phyloP scores from a whole-genome alignment of 306 rosid species.

The Purshia tridentata region DNA sequence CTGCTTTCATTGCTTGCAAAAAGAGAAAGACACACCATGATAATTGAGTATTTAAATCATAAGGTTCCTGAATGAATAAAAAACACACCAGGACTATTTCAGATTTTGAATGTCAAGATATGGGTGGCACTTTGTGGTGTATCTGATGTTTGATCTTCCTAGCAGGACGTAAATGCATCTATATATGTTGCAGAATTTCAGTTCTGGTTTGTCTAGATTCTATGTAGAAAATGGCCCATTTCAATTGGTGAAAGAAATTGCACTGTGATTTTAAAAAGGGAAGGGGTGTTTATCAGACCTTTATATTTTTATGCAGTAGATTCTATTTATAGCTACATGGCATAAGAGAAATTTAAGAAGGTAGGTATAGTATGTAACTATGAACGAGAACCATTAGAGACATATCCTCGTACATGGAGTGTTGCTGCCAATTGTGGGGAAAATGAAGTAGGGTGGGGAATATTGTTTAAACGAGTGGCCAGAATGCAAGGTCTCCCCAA shows the following conservation, averaged over 20 bases:
- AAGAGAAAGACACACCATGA: no score
- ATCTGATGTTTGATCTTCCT: constrained; percentile 16
- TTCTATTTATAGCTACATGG: not conserved
- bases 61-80: not conserved
- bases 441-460: constrained; percentile 5
- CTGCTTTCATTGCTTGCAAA: no score
- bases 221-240: no score
- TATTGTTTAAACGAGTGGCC: constrained; percentile 16
- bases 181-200: not conserved
- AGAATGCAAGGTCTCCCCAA: not conserved
- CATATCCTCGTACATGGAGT: no score
- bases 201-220: constrained; percentile 10
- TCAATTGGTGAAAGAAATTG: no score
- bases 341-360: no score
- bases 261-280: no score
- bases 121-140: constrained; percentile 1
- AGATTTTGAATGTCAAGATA: constrained; percentile 6
- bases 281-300: no score
- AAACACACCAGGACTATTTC: constrained; percentile 16
- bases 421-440: constrained; percentile 6
- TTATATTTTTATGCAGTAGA: not conserved
- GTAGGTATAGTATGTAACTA: not conserved
- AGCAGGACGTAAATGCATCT: not conserved
- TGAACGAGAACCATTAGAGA: no score
- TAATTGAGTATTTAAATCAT: not conserved